Evolutionary conservation across 768 basidiomycete genomes (phyloP).

Genomic region (Thelephora ganbajun): DNA sequence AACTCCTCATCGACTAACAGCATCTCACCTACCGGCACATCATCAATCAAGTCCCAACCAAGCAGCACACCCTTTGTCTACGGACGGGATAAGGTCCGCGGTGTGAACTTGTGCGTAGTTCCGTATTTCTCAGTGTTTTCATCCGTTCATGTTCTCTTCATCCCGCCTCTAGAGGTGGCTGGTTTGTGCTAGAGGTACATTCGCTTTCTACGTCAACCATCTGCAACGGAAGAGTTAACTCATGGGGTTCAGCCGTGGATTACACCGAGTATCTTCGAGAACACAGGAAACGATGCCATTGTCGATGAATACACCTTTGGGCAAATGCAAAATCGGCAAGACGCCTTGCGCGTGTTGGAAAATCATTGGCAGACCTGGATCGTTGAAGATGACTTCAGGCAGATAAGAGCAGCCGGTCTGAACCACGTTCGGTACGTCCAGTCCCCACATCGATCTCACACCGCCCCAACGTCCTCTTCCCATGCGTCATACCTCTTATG

Average conservation of each 20-base stretch:
- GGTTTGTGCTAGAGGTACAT: conserved; percentile 47
- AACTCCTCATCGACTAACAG: background rate
- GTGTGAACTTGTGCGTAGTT: conserved; percentile 46
- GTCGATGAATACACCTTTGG: conserved; percentile 55
- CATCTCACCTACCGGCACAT: conserved; percentile 1
- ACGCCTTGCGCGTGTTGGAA: conserved; percentile 28
- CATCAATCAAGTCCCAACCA: conserved; percentile 5
- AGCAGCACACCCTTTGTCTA: conserved; percentile 27
- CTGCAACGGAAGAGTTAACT: background rate
- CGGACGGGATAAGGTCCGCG: conserved; percentile 31
- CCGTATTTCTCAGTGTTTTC: background rate
- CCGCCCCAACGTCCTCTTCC: background rate
- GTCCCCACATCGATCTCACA: background rate
- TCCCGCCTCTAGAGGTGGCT: conserved; percentile 31
- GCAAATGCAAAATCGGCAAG: conserved; percentile 28
- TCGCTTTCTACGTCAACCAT: background rate
- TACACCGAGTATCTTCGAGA: conserved; percentile 59
- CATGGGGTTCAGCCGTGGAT: conserved; percentile 49
- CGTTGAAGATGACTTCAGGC: conserved; percentile 54
- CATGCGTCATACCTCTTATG: background rate
- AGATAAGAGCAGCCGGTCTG: conserved; percentile 50
- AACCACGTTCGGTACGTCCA: conserved; percentile 50
- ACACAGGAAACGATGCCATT: conserved; percentile 38
- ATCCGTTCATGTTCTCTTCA: background rate
- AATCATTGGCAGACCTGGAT: conserved; percentile 56